phyloP scores from a whole-genome alignment of 73 alveolate genomes.

The Paramecium sexaurelia region DNA sequence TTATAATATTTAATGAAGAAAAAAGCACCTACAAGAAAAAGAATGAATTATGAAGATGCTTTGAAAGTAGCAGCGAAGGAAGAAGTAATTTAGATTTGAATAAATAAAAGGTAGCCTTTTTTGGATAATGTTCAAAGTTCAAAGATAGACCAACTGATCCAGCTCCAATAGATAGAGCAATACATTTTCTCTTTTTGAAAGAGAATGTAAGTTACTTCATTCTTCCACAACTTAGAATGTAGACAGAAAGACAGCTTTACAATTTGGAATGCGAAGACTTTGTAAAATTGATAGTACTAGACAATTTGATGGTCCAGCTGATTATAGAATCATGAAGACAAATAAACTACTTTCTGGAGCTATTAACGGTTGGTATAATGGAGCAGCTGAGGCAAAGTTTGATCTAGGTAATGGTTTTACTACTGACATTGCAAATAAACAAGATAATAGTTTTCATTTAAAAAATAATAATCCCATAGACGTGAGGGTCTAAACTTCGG shows the following conservation, averaged over 20 bases:
- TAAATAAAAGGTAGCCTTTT: not conserved
- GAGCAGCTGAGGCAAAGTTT: not conserved
- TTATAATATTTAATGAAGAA: not conserved
- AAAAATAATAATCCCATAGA: not conserved
- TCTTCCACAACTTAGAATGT: not conserved
- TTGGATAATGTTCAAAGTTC: not conserved
- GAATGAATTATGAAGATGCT: not conserved
- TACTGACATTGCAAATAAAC: not conserved
- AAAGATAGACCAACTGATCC: not conserved
- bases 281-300: constrained; percentile 41
- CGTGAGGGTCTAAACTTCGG: not conserved
- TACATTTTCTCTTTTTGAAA: not conserved
- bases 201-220: not conserved
- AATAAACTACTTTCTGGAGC: not conserved
- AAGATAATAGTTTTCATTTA: not conserved
- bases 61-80: not conserved
- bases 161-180: constrained; percentile 22
- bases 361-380: constrained; percentile 30
- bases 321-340: not conserved
- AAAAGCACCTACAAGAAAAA: not conserved
- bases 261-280: constrained; percentile 23
- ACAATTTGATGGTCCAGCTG: constrained; percentile 29
- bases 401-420: not conserved
- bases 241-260: constrained; percentile 13
- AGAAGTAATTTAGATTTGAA: not conserved